Base-by-base conservation (phyloP, 2,329 filamentous ascomycete genomes). In the Emergomyces africanus region DNA sequence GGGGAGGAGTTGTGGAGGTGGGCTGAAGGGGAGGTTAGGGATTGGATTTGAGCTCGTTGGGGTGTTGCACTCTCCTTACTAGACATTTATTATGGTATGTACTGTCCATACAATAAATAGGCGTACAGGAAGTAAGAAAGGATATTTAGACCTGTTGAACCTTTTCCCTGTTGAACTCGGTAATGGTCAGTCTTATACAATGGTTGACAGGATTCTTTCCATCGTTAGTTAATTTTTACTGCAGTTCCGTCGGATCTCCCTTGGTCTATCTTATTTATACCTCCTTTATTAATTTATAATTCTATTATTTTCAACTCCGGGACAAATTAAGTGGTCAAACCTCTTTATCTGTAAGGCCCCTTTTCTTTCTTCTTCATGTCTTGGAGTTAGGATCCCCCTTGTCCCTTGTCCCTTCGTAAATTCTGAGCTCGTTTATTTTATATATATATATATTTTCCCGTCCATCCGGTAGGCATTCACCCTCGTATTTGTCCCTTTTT, bases 1-100 rank as follows among this genome's bases (percentile, higher is more conserved):
- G 72, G 67, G 0, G 65, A 63, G 53, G 65, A 61, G 58, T 65
- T 77, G 35, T 77, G 75, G 75, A 73, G 76, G 42, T 78, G 75
- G 75, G 74, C 74, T 5, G 74, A 77, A 60, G 64, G 64, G 48
- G 68, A 72, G 59, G 65, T 72, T 61, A 58, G 48, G 41, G 42
- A 54, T 41, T 61, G 53, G 23, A 10, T 37, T 48, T 37, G 42
- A 37, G n/a, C 2, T 25, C 14, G 8, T 44, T 14, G 30, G 42
- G 14, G 12, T 5, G 55, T 5, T 37, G 2, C 4, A 39, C n/a
- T n/a, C n/a, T n/a, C n/a, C n/a, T n/a, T n/a, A n/a, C n/a, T n/a
- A n/a, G n/a, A n/a, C n/a, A n/a, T n/a, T n/a, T n/a, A n/a, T n/a
- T n/a, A 23, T 3, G 3, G n/a, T 39, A 3, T 14, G 9, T 39